These are phyloP conservation scores for Tillandsia fasciculata DNA, from an alignment of 176 grass and related monocot species.

Conservation along the genomic window DNA sequence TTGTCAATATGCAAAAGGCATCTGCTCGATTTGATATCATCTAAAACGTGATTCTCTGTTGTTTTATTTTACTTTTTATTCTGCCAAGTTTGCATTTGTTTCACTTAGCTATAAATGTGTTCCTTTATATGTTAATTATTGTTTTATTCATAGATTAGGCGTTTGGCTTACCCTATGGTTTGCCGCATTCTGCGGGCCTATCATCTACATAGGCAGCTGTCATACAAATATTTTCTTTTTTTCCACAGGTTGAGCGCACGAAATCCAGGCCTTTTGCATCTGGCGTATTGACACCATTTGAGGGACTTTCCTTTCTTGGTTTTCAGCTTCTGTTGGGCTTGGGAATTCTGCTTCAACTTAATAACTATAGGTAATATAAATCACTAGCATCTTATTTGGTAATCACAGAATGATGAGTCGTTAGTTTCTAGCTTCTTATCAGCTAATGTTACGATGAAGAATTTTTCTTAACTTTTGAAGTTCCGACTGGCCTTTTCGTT, in stretches of 20 bases:
- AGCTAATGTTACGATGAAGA: background rate
- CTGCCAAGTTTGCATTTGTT: too few species aligned
- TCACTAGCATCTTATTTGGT: background rate
- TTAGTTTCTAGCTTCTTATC: background rate
- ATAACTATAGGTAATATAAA: conserved; percentile 49
- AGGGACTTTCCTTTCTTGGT: conserved; percentile 62
- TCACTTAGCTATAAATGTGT: too few species aligned
- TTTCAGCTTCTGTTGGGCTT: conserved; percentile 63
- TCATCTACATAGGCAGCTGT: background rate
- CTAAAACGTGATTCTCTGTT: background rate
- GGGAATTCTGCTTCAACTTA: conserved; percentile 79
- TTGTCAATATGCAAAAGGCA: background rate
- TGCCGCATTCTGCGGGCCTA: too few species aligned
- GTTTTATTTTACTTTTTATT: too few species aligned
- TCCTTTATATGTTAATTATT: too few species aligned
- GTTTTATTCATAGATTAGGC: too few species aligned
- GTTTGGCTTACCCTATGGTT: too few species aligned
- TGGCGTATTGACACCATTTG: conserved; percentile 46
- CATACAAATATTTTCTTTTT: conserved; percentile 4
- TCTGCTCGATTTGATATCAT: background rate
- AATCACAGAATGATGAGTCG: background rate
- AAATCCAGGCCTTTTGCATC: conserved; percentile 68
- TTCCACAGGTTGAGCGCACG: conserved; percentile 59
- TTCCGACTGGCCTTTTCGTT: background rate
- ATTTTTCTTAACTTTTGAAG: background rate